Evolutionary conservation across 106 monocot species (phyloP).

Genomic region (Phalaenopsis equestris): DNA sequence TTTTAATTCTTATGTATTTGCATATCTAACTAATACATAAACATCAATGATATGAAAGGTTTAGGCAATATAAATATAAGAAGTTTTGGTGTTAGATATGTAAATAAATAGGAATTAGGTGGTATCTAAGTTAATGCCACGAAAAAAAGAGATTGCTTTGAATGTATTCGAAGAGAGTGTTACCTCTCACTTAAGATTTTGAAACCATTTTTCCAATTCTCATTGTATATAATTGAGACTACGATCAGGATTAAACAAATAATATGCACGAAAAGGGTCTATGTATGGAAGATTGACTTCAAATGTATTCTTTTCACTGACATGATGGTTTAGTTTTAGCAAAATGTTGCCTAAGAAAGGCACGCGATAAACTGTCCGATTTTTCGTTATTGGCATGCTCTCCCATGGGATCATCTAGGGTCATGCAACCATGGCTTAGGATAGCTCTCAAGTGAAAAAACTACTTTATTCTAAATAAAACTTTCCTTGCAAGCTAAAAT

Average conservation of each 20-base stretch:
- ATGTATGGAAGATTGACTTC: slow-evolving; percentile 36
- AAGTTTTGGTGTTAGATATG: too few relatives aligned
- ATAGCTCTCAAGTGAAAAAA: not conserved
- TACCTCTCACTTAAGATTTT: slow-evolving; percentile 56
- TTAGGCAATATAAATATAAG: too few relatives aligned
- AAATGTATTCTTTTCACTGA: slow-evolving; percentile 3
- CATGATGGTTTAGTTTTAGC: slow-evolving; percentile 26
- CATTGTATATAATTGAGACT: slow-evolving; percentile 54
- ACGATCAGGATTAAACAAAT: slow-evolving; percentile 72
- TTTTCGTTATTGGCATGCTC: slow-evolving; percentile 58
- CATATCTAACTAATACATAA: too few relatives aligned
- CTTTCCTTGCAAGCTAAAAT: not conserved
- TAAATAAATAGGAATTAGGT: too few relatives aligned
- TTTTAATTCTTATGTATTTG: too few relatives aligned
- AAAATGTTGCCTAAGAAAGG: slow-evolving; percentile 54
- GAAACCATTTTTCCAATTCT: slow-evolving; percentile 70
- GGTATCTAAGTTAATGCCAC: too few relatives aligned
- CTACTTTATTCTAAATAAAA: not conserved
- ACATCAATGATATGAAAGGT: too few relatives aligned
- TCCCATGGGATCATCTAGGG: slow-evolving; percentile 87
- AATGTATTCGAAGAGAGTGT: not conserved
- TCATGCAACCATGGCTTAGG: not conserved
- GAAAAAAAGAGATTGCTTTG: not conserved
- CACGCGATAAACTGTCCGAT: slow-evolving; percentile 87
- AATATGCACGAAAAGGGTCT: slow-evolving; percentile 53